Evolutionary conservation across 768 basidiomycete genomes (phyloP).

Genomic region (Amanita molliuscula): DNA sequence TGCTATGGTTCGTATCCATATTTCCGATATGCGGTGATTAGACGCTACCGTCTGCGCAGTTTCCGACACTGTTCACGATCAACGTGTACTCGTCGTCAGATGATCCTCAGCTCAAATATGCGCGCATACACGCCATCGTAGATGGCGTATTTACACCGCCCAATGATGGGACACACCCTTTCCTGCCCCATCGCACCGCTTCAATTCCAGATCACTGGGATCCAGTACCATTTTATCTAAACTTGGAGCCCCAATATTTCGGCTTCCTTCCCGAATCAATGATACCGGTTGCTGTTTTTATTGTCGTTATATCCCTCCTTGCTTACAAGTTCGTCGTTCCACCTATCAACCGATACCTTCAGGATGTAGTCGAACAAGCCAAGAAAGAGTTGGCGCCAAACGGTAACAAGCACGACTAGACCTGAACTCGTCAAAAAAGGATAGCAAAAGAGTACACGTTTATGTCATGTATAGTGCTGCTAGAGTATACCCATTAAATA

Average conservation of each 20-base stretch:
- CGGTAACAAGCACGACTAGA: neutral
- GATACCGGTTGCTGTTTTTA: slow-evolving; percentile 21
- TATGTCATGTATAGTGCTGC: neutral
- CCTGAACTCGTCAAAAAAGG: neutral
- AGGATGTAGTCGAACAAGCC: slow-evolving; percentile 15
- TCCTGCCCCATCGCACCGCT: slow-evolving; percentile 8
- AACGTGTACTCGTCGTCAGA: slow-evolving; percentile 16
- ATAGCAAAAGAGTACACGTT: neutral
- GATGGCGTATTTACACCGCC: slow-evolving; percentile 40
- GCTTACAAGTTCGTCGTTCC: slow-evolving; percentile 15
- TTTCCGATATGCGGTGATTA: neutral
- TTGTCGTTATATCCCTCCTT: slow-evolving; percentile 18
- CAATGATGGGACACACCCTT: slow-evolving; percentile 3
- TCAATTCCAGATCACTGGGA: slow-evolving; percentile 13
- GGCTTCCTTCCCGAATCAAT: slow-evolving; percentile 49
- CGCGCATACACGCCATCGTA: slow-evolving; percentile 44
- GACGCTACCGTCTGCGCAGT: slow-evolving; percentile 16
- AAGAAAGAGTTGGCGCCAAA: slow-evolving; percentile 11
- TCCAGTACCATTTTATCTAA: slow-evolving; percentile 38
- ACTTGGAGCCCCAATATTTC: slow-evolving; percentile 50
- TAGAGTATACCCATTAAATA: too few relatives aligned
- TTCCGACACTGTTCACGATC: slow-evolving; percentile 34
- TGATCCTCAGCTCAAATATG: slow-evolving; percentile 35
- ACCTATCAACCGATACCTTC: slow-evolving; percentile 16
- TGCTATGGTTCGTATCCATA: slow-evolving; percentile 33